phyloP scores from a whole-genome alignment of 208 protist genomes.

The Tritrichomonas foetus region DNA sequence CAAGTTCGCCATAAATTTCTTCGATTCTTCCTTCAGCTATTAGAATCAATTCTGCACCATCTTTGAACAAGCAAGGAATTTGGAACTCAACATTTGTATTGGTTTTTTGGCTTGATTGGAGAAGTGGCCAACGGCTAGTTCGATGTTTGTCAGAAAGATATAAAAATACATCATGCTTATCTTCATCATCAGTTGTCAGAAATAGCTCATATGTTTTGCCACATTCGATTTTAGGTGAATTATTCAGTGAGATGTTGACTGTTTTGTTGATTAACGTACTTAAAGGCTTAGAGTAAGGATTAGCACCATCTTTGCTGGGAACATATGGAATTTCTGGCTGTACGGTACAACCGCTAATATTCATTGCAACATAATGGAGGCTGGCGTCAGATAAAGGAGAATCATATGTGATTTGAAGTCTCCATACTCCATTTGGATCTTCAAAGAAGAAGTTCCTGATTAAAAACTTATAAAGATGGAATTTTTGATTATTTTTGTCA shows the following conservation, averaged over 20 bases:
- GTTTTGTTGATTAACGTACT: background rate
- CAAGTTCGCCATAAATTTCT: background rate
- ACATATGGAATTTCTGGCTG: background rate
- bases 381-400: background rate
- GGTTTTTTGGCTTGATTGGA: background rate
- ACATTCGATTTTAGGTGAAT: background rate
- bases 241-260: background rate
- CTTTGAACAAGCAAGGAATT: background rate
- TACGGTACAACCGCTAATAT: background rate
- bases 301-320: background rate
- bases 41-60: background rate
- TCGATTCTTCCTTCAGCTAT: background rate
- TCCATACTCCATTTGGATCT: background rate
- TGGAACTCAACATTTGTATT: background rate
- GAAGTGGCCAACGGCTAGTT: background rate
- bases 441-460: background rate
- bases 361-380: background rate
- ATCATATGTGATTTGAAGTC: background rate
- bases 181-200: background rate
- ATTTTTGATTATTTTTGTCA: too few relatives aligned
- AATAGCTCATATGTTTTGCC: background rate
- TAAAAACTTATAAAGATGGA: background rate
- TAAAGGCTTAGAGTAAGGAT: background rate
- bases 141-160: background rate
- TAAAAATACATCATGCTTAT: background rate